Base-by-base conservation (phyloP, 2,329 filamentous ascomycete genomes). In the Aspergillus floridensis region DNA sequence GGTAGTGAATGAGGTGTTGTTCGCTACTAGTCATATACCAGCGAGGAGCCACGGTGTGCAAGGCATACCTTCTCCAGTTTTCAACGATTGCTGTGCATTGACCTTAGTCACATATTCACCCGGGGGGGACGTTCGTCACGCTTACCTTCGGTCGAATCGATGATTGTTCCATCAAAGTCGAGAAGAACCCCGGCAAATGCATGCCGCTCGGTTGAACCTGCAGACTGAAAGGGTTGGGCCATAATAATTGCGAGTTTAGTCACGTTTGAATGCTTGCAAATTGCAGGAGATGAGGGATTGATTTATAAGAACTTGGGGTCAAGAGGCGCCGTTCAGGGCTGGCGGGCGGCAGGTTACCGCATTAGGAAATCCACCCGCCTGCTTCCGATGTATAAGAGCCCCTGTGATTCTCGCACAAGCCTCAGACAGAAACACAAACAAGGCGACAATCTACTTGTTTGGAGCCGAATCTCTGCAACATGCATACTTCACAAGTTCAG, bases 81-180 rank as follows among this genome's bases (percentile, higher is more conserved):
- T 58, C 51, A 7, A 54, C 19, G 19, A 58, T 58, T 14, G 57
- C 57, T 58, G 11, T n/a, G 53, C n/a, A 4, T 48, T 26, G 10
- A 21, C 19, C 1, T 35, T 12, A 5, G 12, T 19, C 11, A 3
- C 38, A 44, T 44, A 31, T 4, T 35, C 11, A 35, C 5, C 3
- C 4, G n/a, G 5, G 10, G 2, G 1, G 21, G 51, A 6, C n/a
- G n/a, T 21, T 19, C 24, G 6, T 12, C n/a, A n/a, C 14, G 22
- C 24, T n/a, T 32, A 58, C 57, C 50, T 26, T 58, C 57, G 2
- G 57, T 58, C 5, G 57, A 58, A 29, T 58, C 57, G 2, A 58
- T 58, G n/a, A 58, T 58, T 10, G 57, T 58, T 3, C 57, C 57
- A 32, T 58, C 57, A 6, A 58, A 54, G 51, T 58, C 57, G 2